Percentiles rank a stretch among this genome's conserved stretches.
These are phyloP conservation scores for Colletotrichum musicola DNA, from an alignment of 2,329 filamentous ascomycete genomes.

Conservation along the genomic window DNA sequence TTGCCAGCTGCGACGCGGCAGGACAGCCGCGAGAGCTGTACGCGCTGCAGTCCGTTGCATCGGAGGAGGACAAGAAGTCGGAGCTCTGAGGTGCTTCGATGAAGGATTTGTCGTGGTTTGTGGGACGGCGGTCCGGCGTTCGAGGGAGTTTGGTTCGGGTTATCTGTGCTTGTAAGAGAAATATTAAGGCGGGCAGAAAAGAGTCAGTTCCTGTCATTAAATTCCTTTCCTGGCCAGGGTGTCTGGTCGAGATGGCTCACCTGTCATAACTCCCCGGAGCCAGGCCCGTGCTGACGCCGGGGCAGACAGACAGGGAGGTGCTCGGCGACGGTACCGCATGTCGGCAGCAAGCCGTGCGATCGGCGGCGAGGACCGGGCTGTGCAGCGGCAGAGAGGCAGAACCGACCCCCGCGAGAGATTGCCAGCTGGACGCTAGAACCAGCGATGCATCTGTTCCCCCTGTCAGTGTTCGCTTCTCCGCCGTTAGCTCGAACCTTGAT, in stretches of 20 bases:
- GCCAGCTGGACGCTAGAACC: conserved; percentile 11
- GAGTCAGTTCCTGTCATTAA: conserved; percentile 2
- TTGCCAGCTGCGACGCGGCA: conserved; percentile 69
- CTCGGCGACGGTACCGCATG: conserved; percentile 8
- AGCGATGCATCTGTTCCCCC: conserved; percentile 12
- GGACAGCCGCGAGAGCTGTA: conserved; percentile 68
- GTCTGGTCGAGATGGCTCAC: conserved; percentile 1
- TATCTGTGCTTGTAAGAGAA: conserved; percentile 23
- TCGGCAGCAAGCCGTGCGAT: conserved; percentile 26
- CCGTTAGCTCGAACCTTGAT: conserved; percentile 12
- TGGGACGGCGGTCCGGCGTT: conserved; percentile 14
- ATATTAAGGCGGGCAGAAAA: conserved; percentile 22
- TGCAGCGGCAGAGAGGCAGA: background rate
- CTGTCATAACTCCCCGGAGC: background rate
- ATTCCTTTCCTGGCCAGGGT: background rate
- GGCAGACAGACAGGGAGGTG: background rate
- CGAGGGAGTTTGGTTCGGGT: background rate
- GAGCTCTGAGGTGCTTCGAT: conserved; percentile 3
- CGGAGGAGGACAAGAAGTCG: conserved; percentile 28
- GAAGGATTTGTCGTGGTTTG: background rate
- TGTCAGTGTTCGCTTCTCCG: conserved; percentile 4
- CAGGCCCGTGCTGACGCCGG: background rate
- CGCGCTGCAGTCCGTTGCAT: conserved; percentile 52
- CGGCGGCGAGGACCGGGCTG: background rate
- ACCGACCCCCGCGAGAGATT: conserved; percentile 9